Conservation (phyloP, 176 grass and related monocot genomes). For the Bromus sterilis region DNA sequence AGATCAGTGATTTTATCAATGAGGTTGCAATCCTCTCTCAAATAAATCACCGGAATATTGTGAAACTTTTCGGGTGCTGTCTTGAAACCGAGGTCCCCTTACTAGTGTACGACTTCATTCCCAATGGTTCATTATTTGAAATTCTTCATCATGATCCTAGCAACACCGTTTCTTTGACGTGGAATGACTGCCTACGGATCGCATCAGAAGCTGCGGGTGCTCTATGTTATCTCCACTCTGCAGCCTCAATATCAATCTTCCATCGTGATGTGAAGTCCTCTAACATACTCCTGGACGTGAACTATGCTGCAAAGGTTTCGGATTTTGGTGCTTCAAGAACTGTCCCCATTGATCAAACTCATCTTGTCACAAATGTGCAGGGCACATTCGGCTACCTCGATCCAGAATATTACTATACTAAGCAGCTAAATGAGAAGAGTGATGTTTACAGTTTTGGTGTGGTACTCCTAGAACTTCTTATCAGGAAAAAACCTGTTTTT, state of each 20-base stretch:
- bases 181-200: neutral
- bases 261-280: neutral
- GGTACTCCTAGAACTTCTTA: neutral
- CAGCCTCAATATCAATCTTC: neutral
- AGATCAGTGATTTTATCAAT: neutral
- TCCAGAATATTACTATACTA: neutral
- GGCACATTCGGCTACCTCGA: neutral
- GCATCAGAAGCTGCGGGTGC: neutral
- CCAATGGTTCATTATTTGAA: neutral
- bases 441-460: neutral
- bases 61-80: neutral
- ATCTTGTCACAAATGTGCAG: neutral
- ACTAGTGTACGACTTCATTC: neutral
- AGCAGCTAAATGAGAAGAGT: conserved; percentile 4
- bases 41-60: neutral
- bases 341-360: neutral
- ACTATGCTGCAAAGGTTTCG: neutral
- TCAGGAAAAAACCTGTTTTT: neutral
- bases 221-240: neutral
- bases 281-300: neutral
- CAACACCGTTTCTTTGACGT: neutral
- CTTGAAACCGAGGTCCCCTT: conserved; percentile 1
- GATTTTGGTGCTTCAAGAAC: neutral
- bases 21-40: conserved; percentile 5
- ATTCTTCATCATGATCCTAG: neutral